Percentiles rank a stretch among this genome's conserved stretches.
Conservation (phyloP, 2,329 filamentous ascomycete species). For the Fusarium pseudograminearum region DNA sequence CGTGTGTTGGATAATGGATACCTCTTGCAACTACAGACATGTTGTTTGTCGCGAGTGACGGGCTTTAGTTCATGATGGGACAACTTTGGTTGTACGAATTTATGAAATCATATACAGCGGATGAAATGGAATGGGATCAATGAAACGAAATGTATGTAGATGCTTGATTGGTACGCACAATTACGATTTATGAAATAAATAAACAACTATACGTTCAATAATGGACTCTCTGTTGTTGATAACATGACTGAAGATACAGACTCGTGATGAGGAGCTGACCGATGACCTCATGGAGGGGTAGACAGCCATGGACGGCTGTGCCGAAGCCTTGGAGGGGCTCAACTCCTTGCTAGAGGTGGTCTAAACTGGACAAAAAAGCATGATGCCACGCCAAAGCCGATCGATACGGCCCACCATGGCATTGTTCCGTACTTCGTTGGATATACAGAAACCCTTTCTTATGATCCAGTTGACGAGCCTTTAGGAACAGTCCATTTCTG, state of each 20-base stretch:
- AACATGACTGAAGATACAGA: not conserved
- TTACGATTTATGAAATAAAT: constrained; percentile 38
- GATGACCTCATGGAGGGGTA: constrained; percentile 31
- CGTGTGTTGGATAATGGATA: constrained; percentile 31
- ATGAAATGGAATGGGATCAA: constrained; percentile 16
- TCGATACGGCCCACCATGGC: not conserved
- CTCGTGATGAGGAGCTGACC: constrained; percentile 7
- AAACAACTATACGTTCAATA: constrained; percentile 5
- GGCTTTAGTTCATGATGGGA: constrained; percentile 28
- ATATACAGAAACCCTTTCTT: not conserved
- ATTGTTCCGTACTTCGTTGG: not conserved
- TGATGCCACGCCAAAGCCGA: not conserved
- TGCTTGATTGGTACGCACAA: constrained; percentile 32
- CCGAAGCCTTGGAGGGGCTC: not conserved
- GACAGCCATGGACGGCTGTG: not conserved
- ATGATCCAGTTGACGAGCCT: too few species aligned
- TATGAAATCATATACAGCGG: constrained; percentile 41
- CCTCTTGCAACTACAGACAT: constrained; percentile 34
- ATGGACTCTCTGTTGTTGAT: not conserved
- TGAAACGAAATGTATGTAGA: constrained; percentile 37
- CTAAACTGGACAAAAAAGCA: not conserved
- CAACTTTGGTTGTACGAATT: constrained; percentile 37
- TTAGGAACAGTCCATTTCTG: too few species aligned
- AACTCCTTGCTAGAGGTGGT: not conserved
- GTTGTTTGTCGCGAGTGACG: constrained; percentile 21